phyloP scores from a whole-genome alignment of 2,329 filamentous ascomycete species.

The Neonectria faginata region DNA sequence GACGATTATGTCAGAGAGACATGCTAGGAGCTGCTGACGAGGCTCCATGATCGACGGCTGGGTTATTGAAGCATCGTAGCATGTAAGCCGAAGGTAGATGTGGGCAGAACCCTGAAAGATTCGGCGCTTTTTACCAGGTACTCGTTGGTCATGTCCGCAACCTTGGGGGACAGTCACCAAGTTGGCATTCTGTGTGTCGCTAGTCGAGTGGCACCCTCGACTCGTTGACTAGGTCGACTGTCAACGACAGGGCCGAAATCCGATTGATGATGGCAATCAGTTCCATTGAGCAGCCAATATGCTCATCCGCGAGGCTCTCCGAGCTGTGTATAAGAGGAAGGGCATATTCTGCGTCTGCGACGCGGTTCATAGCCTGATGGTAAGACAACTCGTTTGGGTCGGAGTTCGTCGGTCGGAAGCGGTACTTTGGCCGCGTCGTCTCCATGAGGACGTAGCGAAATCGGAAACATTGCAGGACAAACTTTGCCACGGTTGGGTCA shows the following conservation, averaged over 20 bases:
- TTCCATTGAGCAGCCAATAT: slow-evolving; percentile 43
- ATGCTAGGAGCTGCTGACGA: slow-evolving; percentile 31
- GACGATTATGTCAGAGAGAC: slow-evolving; percentile 38
- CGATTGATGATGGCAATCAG: slow-evolving; percentile 42
- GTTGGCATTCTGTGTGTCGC: slow-evolving; percentile 26
- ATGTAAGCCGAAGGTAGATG: slow-evolving; percentile 41
- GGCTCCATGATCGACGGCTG: slow-evolving; percentile 29
- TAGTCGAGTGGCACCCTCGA: slow-evolving; percentile 21
- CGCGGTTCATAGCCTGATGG: slow-evolving; percentile 25
- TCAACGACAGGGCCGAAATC: slow-evolving; percentile 35
- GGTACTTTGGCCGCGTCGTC: slow-evolving; percentile 34
- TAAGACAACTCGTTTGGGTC: not conserved
- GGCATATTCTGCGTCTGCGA: slow-evolving; percentile 30
- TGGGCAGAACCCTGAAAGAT: slow-evolving; percentile 39
- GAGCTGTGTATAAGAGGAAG: slow-evolving; percentile 21
- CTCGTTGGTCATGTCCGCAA: slow-evolving; percentile 17
- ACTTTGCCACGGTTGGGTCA: slow-evolving; percentile 35
- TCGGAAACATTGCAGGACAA: slow-evolving; percentile 41
- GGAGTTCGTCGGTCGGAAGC: not conserved
- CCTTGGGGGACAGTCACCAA: not conserved
- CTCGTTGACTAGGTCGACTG: not conserved
- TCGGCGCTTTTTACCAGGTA: slow-evolving; percentile 39
- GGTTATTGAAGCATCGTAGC: slow-evolving; percentile 36
- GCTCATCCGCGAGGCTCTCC: slow-evolving; percentile 37
- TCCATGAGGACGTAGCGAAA: slow-evolving; percentile 42